Evolutionary conservation across 306 rosid species (phyloP).

Genomic region (Sicyos baderoa): DNA sequence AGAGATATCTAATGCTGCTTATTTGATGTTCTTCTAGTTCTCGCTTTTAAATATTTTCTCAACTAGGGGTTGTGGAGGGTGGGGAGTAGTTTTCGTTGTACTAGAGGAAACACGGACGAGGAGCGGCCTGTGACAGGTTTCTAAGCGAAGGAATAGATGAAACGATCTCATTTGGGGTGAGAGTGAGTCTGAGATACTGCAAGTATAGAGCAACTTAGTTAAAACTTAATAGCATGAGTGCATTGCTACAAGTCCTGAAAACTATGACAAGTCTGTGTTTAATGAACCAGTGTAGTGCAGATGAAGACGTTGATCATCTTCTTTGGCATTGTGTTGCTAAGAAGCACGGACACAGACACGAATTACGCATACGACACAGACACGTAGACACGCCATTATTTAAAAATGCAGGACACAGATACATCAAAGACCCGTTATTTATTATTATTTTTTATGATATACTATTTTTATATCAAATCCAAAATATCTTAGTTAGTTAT

Average conservation of each 20-base stretch:
- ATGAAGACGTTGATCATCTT: too few species aligned
- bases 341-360: too few species aligned
- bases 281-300: too few species aligned
- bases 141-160: not conserved
- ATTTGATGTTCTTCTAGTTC: not conserved
- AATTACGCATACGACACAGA: too few species aligned
- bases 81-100: not conserved
- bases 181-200: not conserved
- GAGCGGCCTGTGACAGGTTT: not conserved
- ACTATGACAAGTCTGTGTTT: not conserved
- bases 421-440: too few species aligned
- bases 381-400: too few species aligned
- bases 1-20: not conserved
- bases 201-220: not conserved
- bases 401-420: too few species aligned
- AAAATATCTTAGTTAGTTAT: too few species aligned
- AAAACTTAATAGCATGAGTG: not conserved
- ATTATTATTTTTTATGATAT: too few species aligned
- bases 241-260: conserved; percentile 1
- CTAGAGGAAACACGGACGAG: not conserved
- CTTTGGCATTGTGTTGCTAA: too few species aligned
- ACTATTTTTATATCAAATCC: too few species aligned
- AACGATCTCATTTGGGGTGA: not conserved
- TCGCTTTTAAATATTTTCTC: not conserved
- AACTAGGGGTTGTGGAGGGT: not conserved